Base-by-base conservation (phyloP, 495 filamentous ascomycete genomes). In the Neohortaea acidophila region DNA sequence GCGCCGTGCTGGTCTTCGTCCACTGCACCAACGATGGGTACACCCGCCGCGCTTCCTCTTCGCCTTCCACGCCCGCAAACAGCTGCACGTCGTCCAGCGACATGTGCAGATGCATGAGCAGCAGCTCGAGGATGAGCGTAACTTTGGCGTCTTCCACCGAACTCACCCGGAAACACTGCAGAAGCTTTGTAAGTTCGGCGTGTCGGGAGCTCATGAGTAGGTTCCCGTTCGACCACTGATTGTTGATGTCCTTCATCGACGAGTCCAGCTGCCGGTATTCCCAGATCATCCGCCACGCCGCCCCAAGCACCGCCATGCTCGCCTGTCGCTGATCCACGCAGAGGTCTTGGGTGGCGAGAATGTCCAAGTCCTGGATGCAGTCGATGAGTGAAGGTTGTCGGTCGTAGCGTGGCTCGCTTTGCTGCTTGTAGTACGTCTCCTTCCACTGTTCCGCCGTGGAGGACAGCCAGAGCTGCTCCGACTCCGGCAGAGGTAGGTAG, bases 81-180 rank as follows among this genome's bases (percentile, higher is more conserved):
- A 72, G 64, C 41, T 81, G 73, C 0, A 79, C 62, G 34, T 78
- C 73, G 36, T 77, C 74, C 0, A 77, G 60, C 0, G 71, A 70
- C 43, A 74, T 65, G 51, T 77, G 60, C 0, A 79, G 55, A 43
- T 72, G 63, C 64, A 78, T 69, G 6, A 69, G 57, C 1, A 75
- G 54, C 0, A 75, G 57, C 41, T 78, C 66, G 3, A 71, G 52
- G 1, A 75, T 47, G 4, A 77, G 51, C 2, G 55, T 54, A 17
- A 59, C 57, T 33, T 63, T 55, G 9, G 55, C 49, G 22, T 56
- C 38, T 35, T 55, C 55, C 2, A 56, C 52, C 17, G 51, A 58
- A 19, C 56, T 54, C 35, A 68, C 57, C 12, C 59, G 55, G 48
- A 65, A 68, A 41, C 63, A 55, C 13, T 65, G 55, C 13, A 69